Conservation (phyloP, 805 yeast species). For the Priceomyces melissophilus region DNA sequence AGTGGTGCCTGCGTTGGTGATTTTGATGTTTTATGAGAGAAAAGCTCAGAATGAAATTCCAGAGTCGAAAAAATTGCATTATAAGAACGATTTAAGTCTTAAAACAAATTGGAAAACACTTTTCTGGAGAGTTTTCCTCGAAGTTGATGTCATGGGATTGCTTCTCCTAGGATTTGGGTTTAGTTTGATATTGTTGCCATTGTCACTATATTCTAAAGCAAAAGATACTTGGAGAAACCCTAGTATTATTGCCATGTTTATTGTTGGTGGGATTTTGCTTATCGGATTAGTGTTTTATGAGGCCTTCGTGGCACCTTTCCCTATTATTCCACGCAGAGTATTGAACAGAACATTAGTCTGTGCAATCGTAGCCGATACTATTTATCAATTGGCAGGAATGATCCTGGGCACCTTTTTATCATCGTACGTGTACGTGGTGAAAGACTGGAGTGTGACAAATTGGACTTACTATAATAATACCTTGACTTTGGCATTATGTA, state of each 20-base stretch:
- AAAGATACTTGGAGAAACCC: conserved; percentile 33
- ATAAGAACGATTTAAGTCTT: neutral
- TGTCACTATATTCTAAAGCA: conserved; percentile 29
- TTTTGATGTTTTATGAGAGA: conserved; percentile 30
- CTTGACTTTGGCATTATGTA: conserved; percentile 32
- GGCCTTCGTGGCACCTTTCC: conserved; percentile 30
- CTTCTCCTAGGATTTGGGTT: conserved; percentile 37
- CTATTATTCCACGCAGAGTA: conserved; percentile 34
- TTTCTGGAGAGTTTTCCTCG: conserved; percentile 19
- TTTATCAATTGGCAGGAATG: conserved; percentile 27
- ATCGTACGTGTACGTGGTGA: conserved; percentile 29
- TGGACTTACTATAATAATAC: conserved; percentile 40
- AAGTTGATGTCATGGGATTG: conserved; percentile 38
- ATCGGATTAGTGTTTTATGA: conserved; percentile 34
- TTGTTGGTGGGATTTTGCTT: conserved; percentile 36
- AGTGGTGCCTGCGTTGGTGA: conserved; percentile 26
- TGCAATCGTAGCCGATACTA: conserved; percentile 30
- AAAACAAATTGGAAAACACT: conserved; percentile 1
- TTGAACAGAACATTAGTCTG: conserved; percentile 34
- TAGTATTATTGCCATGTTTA: conserved; percentile 42
- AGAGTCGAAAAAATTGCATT: conserved; percentile 2
- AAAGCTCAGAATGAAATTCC: conserved; percentile 16
- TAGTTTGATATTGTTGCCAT: conserved; percentile 34
- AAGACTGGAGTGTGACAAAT: conserved; percentile 24
- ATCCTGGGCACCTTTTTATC: conserved; percentile 27